Conservation (phyloP, 129 eudicot genomes). For the Chrysanthemum lavandulifolium region DNA sequence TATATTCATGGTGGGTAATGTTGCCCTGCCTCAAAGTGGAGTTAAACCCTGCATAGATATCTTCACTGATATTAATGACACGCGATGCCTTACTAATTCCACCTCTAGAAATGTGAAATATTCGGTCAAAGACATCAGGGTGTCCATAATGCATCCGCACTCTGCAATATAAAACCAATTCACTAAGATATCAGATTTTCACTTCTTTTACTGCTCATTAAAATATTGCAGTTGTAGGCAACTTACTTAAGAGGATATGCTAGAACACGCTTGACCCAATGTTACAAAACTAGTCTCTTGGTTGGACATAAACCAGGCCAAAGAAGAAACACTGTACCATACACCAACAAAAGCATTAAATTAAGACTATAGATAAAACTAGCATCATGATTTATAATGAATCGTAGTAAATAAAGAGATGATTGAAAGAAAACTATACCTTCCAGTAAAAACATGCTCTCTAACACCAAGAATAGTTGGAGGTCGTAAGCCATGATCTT, state of each 20-base stretch:
- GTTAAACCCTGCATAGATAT: constrained; percentile 93
- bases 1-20: constrained; percentile 94
- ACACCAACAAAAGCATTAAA: constrained; percentile 12
- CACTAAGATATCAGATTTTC: not conserved
- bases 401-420: not conserved
- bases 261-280: constrained; percentile 92
- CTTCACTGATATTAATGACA: constrained; percentile 93
- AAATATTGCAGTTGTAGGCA: constrained; percentile 14
- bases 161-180: constrained; percentile 48
- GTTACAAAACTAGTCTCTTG: constrained; percentile 99
- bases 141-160: constrained; percentile 99
- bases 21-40: constrained; percentile 97
- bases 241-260: constrained; percentile 97
- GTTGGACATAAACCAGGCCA: constrained; percentile 99
- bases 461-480: constrained; percentile 99
- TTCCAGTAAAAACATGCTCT: constrained; percentile 98
- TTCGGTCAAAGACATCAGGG: constrained; percentile 95
- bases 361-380: not conserved
- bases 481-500: constrained; percentile 80
- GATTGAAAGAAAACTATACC: constrained; percentile 42
- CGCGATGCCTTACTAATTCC: constrained; percentile 99
- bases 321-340: constrained; percentile 87
- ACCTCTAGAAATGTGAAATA: constrained; percentile 93
- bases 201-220: not conserved
- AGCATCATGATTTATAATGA: not conserved